Conservation (phyloP, 2,329 filamentous ascomycete genomes). For the Xylariaceae sp. region DNA sequence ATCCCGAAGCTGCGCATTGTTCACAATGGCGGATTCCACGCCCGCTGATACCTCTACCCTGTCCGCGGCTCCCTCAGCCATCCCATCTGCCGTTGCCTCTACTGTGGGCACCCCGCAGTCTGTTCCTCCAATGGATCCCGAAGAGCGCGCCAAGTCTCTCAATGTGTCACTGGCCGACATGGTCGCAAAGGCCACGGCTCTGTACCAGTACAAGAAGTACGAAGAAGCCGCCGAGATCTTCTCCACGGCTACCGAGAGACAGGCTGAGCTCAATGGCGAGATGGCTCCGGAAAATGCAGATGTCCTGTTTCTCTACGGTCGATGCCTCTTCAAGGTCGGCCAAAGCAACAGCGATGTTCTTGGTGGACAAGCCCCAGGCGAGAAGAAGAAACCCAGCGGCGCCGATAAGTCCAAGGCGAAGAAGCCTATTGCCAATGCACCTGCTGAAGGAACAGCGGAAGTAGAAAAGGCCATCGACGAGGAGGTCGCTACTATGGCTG, state of each 20-base stretch:
- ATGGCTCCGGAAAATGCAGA: slow-evolving; percentile 88
- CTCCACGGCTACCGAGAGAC: slow-evolving; percentile 82
- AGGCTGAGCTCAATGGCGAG: slow-evolving; percentile 88
- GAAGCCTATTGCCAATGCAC: slow-evolving; percentile 37
- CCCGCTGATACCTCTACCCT: slow-evolving; percentile 29
- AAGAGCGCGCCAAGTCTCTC: slow-evolving; percentile 46
- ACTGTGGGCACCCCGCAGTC: slow-evolving; percentile 31
- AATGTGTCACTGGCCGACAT: slow-evolving; percentile 72
- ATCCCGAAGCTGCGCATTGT: background rate
- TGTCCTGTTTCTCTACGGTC: slow-evolving; percentile 89
- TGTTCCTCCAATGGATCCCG: slow-evolving; percentile 35
- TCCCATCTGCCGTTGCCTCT: slow-evolving; percentile 29
- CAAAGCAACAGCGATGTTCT: slow-evolving; percentile 93
- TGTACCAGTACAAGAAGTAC: slow-evolving; percentile 88
- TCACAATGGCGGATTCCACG: slow-evolving; percentile 32
- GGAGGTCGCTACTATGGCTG: slow-evolving; percentile 41
- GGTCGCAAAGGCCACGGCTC: slow-evolving; percentile 72
- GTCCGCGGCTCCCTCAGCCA: slow-evolving; percentile 30
- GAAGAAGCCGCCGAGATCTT: slow-evolving; percentile 81
- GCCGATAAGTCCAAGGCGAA: slow-evolving; percentile 37
- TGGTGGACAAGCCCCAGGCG: slow-evolving; percentile 67
- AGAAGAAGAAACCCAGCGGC: slow-evolving; percentile 46
- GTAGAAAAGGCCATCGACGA: slow-evolving; percentile 45
- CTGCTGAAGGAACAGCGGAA: slow-evolving; percentile 38
- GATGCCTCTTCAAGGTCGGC: slow-evolving; percentile 88